phyloP scores from a whole-genome alignment of 2,329 filamentous ascomycete genomes.

The Diaporthe longicolla region DNA sequence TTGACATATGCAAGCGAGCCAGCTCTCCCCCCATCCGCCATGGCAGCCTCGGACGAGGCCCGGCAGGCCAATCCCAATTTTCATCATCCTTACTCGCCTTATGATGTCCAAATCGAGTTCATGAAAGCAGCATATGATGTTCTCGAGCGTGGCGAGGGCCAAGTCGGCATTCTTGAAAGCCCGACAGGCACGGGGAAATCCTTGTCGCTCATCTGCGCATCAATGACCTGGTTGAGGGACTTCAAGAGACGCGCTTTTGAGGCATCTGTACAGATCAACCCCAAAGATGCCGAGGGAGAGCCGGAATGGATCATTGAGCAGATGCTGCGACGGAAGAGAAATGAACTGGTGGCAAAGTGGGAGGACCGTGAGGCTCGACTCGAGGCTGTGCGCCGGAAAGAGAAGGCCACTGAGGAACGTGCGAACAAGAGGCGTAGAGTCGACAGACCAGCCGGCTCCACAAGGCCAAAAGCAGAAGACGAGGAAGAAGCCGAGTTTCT shows the following conservation, averaged over 20 bases:
- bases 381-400: slow-evolving; percentile 73
- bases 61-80: slow-evolving; percentile 68
- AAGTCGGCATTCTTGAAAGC: slow-evolving; percentile 91
- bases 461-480: slow-evolving; percentile 48
- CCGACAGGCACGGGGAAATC: slow-evolving; percentile 95
- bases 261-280: slow-evolving; percentile 62
- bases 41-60: slow-evolving; percentile 21
- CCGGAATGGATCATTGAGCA: slow-evolving; percentile 89
- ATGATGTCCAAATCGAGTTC: slow-evolving; percentile 88
- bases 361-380: slow-evolving; percentile 82
- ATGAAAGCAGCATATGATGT: slow-evolving; percentile 88
- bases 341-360: slow-evolving; percentile 75
- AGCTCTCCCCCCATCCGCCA: background rate
- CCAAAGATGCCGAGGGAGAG: slow-evolving; percentile 71
- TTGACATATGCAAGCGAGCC: background rate
- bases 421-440: slow-evolving; percentile 62
- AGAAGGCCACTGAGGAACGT: slow-evolving; percentile 69
- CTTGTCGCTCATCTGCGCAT: slow-evolving; percentile 88
- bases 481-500: slow-evolving; percentile 78
- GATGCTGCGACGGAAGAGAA: slow-evolving; percentile 76
- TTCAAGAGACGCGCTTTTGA: slow-evolving; percentile 77
- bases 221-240: slow-evolving; percentile 90
- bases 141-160: slow-evolving; percentile 77
- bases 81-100: slow-evolving; percentile 89
- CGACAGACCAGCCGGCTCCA: slow-evolving; percentile 51